phyloP scores from a whole-genome alignment of 108 stramenopile species.

The Craspedostauros australis region DNA sequence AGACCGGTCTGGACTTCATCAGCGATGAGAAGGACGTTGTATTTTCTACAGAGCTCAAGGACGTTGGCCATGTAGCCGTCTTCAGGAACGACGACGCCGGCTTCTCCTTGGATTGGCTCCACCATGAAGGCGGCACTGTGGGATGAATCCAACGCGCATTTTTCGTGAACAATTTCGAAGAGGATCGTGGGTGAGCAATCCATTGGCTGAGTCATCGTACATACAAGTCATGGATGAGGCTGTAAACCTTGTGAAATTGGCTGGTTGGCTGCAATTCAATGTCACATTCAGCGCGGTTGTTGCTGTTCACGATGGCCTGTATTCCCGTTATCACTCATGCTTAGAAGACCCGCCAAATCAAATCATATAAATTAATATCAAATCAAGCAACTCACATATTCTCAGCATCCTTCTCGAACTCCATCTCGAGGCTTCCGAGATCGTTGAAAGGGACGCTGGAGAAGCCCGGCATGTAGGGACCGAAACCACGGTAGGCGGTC shows the following conservation, averaged over 20 bases:
- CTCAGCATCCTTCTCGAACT: conserved; percentile 73
- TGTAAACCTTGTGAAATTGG: neutral
- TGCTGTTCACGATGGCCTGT: no score
- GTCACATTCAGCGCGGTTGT: no score
- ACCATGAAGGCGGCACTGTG: conserved; percentile 98
- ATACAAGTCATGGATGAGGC: neutral
- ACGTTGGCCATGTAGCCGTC: conserved; percentile 94
- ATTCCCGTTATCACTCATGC: no score
- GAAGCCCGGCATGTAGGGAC: conserved; percentile 97
- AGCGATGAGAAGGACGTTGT: conserved; percentile 95
- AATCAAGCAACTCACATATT: conserved; percentile 13
- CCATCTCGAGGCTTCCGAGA: conserved; percentile 75
- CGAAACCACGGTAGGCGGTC: conserved; percentile 85
- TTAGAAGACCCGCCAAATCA: no score
- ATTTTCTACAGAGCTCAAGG: conserved; percentile 83
- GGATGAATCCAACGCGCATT: neutral
- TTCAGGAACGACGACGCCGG: conserved; percentile 96
- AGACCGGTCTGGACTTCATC: conserved; percentile 99
- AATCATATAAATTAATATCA: neutral
- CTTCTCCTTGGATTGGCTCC: conserved; percentile 99
- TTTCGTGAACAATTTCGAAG: no score
- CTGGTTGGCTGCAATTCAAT: no score
- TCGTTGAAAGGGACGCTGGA: conserved; percentile 87
- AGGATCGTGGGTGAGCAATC: neutral
- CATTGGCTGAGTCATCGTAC: neutral